Base-by-base conservation (phyloP, 2,329 filamentous ascomycete genomes). In the Aspergillus tubingensis region DNA sequence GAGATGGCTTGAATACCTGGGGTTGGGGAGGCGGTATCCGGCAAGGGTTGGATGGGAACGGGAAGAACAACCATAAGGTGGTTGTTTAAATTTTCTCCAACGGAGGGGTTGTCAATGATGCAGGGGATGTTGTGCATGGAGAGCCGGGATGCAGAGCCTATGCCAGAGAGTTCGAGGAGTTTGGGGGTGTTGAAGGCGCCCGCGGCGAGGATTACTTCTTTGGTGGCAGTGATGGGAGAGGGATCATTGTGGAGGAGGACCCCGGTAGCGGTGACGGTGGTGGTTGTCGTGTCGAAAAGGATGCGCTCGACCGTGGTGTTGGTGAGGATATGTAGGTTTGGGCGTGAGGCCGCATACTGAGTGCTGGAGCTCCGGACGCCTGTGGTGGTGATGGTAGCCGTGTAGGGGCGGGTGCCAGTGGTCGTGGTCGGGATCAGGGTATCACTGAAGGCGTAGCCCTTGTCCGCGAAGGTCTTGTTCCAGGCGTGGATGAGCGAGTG, bases 61-160 rank as follows among this genome's bases (percentile, higher is more conserved):
- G 36, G 30, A 43, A 60, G 66, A 0, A 54, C 54, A n/a, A 51
- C 71, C 27, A 57, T 54, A 2, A 54, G 41, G 23, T 55, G 51
- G 19, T 51, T 38, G 2, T 60, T 53, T 1, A 60, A 7, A 23
- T 53, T 52, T n/a, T 60, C 27, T 10, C 58, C 58, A 3, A 60
- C 27, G 3, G 48, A 41, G 5, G 58, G 53, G 11, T 52, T 39
- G 11, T 53, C 25, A 2, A 36, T 43, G 17, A 57, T n/a, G 7
- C 47, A 25, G 0, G 53, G 27, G 1, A 57, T 60, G 27, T 10
- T n/a, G 5, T 47, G 23, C 8, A 17, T n/a, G 5, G 36, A n/a
- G 1, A 60, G 54, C n/a, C 43, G 48, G 6, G 49, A 15, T 5
- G 13, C 13, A 4, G 19, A 36, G 1, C 58, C 53, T 3, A 60